A percentile compares a stretch with the other conserved stretches of the same genome.
Conservation (phyloP, 139 green algal species). For the Yamagishiella unicocca region DNA sequence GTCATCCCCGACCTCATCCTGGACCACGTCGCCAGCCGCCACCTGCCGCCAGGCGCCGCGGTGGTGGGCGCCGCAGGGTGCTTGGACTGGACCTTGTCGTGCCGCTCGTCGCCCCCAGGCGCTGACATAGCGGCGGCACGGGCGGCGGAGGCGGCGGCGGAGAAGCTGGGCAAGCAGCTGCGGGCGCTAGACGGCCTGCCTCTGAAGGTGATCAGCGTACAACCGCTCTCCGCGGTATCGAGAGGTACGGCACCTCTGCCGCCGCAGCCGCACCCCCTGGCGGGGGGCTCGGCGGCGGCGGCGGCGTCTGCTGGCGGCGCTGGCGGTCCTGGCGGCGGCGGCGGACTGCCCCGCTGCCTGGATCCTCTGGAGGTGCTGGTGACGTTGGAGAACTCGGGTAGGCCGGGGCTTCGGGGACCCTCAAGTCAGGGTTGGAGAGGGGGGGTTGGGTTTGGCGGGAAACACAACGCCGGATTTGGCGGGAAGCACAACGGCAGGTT, state of each 20-base stretch:
- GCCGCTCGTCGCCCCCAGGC: background rate
- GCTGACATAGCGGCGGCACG: slow-evolving; percentile 53
- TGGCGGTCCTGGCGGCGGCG: slow-evolving; percentile 1
- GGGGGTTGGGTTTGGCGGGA: too few relatives aligned
- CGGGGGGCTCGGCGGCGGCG: slow-evolving; percentile 43
- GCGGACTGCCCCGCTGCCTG: slow-evolving; percentile 71
- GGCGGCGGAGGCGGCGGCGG: slow-evolving; percentile 67
- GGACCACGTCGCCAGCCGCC: slow-evolving; percentile 56
- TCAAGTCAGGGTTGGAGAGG: too few relatives aligned
- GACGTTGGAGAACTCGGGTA: slow-evolving; percentile 86
- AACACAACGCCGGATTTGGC: too few relatives aligned
- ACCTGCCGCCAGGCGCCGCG: slow-evolving; percentile 63
- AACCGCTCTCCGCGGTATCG: slow-evolving; percentile 69
- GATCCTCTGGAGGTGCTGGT: slow-evolving; percentile 79
- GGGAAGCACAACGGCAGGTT: too few relatives aligned
- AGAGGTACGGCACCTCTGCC: slow-evolving; percentile 75
- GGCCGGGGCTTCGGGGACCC: too few relatives aligned
- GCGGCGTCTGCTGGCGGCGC: background rate
- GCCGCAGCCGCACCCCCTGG: slow-evolving; percentile 80
- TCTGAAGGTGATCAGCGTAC: slow-evolving; percentile 74
- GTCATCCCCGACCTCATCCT: slow-evolving; percentile 71
- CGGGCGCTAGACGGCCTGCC: slow-evolving; percentile 63
- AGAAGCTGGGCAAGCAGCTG: slow-evolving; percentile 82
- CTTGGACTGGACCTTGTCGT: slow-evolving; percentile 66
- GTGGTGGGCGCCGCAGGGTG: slow-evolving; percentile 50